Evolutionary conservation across 2,329 filamentous ascomycete genomes (phyloP).

Genomic region (Bimuria novae-zelandiae): DNA sequence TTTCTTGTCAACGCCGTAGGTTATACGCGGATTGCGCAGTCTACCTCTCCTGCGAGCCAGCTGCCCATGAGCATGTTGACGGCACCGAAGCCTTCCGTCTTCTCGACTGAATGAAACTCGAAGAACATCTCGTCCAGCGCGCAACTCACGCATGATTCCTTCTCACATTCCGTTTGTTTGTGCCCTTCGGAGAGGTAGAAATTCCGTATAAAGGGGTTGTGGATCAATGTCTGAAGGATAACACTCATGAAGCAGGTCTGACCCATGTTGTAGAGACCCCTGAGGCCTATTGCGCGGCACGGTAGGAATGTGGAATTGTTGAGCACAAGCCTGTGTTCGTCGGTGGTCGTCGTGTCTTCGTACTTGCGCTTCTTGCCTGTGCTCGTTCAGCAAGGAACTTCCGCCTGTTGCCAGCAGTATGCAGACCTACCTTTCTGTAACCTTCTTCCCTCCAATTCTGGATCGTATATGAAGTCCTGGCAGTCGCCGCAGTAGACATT

Average conservation of each 20-base stretch:
- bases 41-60: constrained; percentile 79
- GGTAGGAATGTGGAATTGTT: constrained; percentile 78
- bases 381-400: constrained; percentile 27
- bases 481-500: constrained; percentile 81
- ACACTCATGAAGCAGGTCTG: constrained; percentile 98
- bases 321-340: constrained; percentile 77
- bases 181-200: constrained; percentile 94
- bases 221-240: constrained; percentile 88
- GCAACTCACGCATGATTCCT: constrained; percentile 62
- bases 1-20: constrained; percentile 6
- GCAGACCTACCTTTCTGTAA: constrained; percentile 66
- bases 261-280: constrained; percentile 96
- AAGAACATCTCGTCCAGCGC: constrained; percentile 66
- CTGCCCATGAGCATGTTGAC: constrained; percentile 87
- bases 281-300: constrained; percentile 83
- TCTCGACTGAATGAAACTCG: constrained; percentile 70
- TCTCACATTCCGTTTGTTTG: constrained; percentile 72
- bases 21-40: constrained; percentile 47
- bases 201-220: constrained; percentile 88
- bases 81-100: constrained; percentile 86
- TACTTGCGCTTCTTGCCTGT: constrained; percentile 72
- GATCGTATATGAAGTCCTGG: constrained; percentile 82
- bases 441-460: constrained; percentile 75
- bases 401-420: background rate
- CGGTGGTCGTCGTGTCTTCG: constrained; percentile 65